Conservation (phyloP, 1,284 basidiomycete genomes). For the Sutorius eximius region DNA sequence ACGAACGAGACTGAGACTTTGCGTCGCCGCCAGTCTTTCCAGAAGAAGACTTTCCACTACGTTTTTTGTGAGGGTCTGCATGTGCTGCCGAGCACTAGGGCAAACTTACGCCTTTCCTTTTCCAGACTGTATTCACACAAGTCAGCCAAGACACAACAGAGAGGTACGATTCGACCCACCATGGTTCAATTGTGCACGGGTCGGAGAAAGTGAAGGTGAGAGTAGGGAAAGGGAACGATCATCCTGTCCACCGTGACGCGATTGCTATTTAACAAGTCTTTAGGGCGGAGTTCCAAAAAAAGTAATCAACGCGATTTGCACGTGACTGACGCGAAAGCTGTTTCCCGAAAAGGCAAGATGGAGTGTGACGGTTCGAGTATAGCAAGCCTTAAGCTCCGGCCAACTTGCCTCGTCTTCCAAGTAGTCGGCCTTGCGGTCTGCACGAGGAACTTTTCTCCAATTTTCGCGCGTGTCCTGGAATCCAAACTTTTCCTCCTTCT, state of each 20-base stretch:
- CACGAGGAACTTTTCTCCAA: constrained; percentile 30
- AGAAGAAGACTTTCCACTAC: constrained; percentile 56
- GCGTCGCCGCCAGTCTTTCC: constrained; percentile 53
- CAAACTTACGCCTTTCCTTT: constrained; percentile 52
- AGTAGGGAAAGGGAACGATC: constrained; percentile 7
- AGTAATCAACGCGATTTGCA: constrained; percentile 35
- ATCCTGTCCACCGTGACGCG: constrained; percentile 18
- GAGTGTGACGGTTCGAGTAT: constrained; percentile 21
- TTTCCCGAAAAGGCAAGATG: constrained; percentile 19
- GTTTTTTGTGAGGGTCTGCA: constrained; percentile 3
- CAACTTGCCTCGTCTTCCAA: constrained; percentile 12
- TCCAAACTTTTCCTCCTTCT: constrained; percentile 15
- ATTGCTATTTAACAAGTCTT: constrained; percentile 32
- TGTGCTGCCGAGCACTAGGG: background rate
- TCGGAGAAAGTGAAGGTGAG: constrained; percentile 2
- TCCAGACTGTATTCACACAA: constrained; percentile 42
- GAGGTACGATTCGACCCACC: constrained; percentile 11
- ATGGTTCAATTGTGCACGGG: constrained; percentile 16
- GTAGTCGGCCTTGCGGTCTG: constrained; percentile 31
- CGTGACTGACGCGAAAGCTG: constrained; percentile 33
- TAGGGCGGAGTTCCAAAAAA: constrained; percentile 35
- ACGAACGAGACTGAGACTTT: constrained; percentile 66
- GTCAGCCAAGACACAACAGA: background rate
- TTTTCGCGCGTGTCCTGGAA: constrained; percentile 22
- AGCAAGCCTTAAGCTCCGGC: background rate